These are phyloP conservation scores for Eucalyptus cladocalyx DNA, from an alignment of 345 rosid species.

Conservation along the genomic window DNA sequence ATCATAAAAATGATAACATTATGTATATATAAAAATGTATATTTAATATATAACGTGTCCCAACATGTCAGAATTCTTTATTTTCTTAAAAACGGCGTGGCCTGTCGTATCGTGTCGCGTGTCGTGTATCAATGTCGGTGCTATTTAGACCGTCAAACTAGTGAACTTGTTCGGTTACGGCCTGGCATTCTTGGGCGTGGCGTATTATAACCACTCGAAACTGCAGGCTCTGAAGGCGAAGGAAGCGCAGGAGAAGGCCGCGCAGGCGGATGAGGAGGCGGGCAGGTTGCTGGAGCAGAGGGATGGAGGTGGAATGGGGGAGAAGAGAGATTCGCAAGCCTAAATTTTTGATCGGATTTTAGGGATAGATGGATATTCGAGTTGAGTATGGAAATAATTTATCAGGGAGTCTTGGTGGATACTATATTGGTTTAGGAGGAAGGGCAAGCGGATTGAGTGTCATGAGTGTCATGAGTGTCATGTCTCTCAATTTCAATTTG, in stretches of 20 bases:
- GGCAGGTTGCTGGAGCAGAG: slow-evolving; percentile 77
- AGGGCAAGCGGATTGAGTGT: neutral
- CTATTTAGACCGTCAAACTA: no score
- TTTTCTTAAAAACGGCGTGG: no score
- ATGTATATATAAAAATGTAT: no score
- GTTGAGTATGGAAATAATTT: slow-evolving; percentile 1
- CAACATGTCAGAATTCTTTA: no score
- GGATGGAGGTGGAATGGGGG: slow-evolving; percentile 50
- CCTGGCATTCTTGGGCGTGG: slow-evolving; percentile 88
- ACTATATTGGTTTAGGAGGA: neutral
- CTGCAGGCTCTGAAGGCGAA: slow-evolving; percentile 86
- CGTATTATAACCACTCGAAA: slow-evolving; percentile 81
- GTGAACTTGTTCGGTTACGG: slow-evolving; percentile 80
- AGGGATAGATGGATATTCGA: neutral
- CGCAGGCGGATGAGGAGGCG: slow-evolving; percentile 61
- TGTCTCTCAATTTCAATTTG: slow-evolving; percentile 2
- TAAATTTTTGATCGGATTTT: slow-evolving; percentile 4
- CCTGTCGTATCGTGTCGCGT: no score
- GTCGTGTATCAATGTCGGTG: no score
- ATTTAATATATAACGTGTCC: no score
- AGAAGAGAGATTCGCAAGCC: slow-evolving; percentile 46
- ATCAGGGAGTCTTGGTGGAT: neutral
- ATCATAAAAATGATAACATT: no score
- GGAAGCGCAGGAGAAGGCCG: slow-evolving; percentile 81
- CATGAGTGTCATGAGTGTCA: neutral